Conservation (phyloP, 2,329 filamentous ascomycete species). For the Lojkania enalia region DNA sequence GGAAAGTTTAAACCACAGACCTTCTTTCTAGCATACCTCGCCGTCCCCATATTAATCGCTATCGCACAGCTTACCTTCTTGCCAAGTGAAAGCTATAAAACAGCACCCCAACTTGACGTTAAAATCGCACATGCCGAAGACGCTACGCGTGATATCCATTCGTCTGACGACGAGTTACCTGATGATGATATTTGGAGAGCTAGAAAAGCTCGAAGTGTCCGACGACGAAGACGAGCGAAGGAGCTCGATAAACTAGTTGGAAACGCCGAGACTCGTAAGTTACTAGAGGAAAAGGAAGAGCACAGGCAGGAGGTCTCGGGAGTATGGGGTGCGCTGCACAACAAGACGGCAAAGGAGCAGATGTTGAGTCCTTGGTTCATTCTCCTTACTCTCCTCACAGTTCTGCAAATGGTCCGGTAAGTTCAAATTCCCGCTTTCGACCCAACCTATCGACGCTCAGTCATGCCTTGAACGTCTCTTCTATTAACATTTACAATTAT, state of each 20-base stretch:
- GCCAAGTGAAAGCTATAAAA: slow-evolving; percentile 79
- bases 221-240: slow-evolving; percentile 62
- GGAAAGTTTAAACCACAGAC: slow-evolving; percentile 63
- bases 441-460: too few species aligned
- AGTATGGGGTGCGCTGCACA: slow-evolving; percentile 85
- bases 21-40: slow-evolving; percentile 74
- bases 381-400: slow-evolving; percentile 78
- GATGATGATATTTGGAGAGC: slow-evolving; percentile 53
- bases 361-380: slow-evolving; percentile 81
- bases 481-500: too few species aligned
- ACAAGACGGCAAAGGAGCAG: slow-evolving; percentile 69
- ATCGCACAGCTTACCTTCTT: slow-evolving; percentile 71
- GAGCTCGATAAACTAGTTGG: slow-evolving; percentile 76
- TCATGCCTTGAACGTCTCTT: too few species aligned
- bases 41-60: slow-evolving; percentile 69
- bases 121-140: slow-evolving; percentile 39
- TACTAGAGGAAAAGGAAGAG: slow-evolving; percentile 64
- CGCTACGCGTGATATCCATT: slow-evolving; percentile 51
- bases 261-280: slow-evolving; percentile 62
- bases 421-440: too few species aligned
- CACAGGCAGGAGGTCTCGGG: slow-evolving; percentile 69
- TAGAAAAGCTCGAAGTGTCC: slow-evolving; percentile 37
- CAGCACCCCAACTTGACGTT: slow-evolving; percentile 46
- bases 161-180: slow-evolving; percentile 57
- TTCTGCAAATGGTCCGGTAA: slow-evolving; percentile 56